Percentiles rank a stretch among this genome's conserved stretches.
Evolutionary conservation across 768 basidiomycete genomes (phyloP).

Genomic region (Serpula lacrymans): DNA sequence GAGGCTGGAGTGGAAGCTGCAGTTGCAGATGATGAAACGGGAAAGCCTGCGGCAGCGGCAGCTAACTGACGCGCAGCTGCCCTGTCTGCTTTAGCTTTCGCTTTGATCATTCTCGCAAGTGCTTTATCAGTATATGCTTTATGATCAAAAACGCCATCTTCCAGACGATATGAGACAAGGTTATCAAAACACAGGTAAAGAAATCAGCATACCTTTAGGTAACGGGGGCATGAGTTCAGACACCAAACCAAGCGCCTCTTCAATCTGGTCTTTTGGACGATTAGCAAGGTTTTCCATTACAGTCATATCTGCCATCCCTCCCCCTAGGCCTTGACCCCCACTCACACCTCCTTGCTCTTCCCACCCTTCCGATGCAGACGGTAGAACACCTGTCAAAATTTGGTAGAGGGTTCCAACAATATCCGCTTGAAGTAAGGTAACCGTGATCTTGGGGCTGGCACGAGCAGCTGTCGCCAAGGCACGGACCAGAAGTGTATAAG

Average conservation of each 20-base stretch:
- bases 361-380: slow-evolving; percentile 52
- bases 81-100: slow-evolving; percentile 79
- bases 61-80: slow-evolving; percentile 62
- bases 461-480: slow-evolving; percentile 86
- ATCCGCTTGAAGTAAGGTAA: slow-evolving; percentile 86
- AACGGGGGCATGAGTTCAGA: slow-evolving; percentile 92
- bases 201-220: slow-evolving; percentile 66
- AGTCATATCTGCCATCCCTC: slow-evolving; percentile 92
- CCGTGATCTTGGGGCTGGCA: slow-evolving; percentile 82
- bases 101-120: slow-evolving; percentile 69
- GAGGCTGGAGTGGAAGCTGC: slow-evolving; percentile 17
- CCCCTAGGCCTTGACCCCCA: slow-evolving; percentile 77
- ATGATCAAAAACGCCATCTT: slow-evolving; percentile 95
- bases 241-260: slow-evolving; percentile 86
- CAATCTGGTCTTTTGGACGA: slow-evolving; percentile 94
- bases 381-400: slow-evolving; percentile 91
- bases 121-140: slow-evolving; percentile 88
- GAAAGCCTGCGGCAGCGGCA: slow-evolving; percentile 24
- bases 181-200: not conserved
- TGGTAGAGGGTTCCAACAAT: slow-evolving; percentile 92
- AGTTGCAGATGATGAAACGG: slow-evolving; percentile 19
- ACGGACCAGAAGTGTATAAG: slow-evolving; percentile 84
- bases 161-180: not conserved
- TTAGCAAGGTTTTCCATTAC: slow-evolving; percentile 98
- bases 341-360: slow-evolving; percentile 58